A percentile compares a stretch with the other conserved stretches of the same genome.
Conservation (phyloP, 2,329 filamentous ascomycete genomes). For the Fusarium globosum region DNA sequence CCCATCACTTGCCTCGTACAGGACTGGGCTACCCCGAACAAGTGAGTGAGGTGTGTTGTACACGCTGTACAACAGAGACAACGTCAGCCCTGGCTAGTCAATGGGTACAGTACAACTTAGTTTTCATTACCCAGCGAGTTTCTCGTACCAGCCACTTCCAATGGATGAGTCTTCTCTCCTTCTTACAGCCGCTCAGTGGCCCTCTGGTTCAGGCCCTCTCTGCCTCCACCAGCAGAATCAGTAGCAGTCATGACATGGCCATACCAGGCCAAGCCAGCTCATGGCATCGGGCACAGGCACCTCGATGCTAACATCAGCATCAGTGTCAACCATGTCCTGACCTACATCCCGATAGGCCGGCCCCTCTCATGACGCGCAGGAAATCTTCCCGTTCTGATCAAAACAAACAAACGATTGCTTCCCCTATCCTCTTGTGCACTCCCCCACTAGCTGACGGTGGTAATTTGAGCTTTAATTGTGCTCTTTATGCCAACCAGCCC, state of each 20-base stretch:
- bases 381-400: slow-evolving; percentile 42
- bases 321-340: slow-evolving; percentile 24
- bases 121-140: slow-evolving; percentile 1
- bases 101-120: slow-evolving; percentile 1
- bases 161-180: background rate
- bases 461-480: slow-evolving; percentile 47
- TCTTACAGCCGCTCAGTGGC: slow-evolving; percentile 28
- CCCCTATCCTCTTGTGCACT: slow-evolving; percentile 36
- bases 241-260: background rate
- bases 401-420: slow-evolving; percentile 46
- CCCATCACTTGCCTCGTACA: slow-evolving; percentile 27
- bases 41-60: slow-evolving; percentile 25
- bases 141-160: slow-evolving; percentile 14
- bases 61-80: slow-evolving; percentile 26
- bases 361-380: slow-evolving; percentile 43
- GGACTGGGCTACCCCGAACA: slow-evolving; percentile 7
- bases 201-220: slow-evolving; percentile 14
- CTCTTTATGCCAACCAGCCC: slow-evolving; percentile 44
- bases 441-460: slow-evolving; percentile 44
- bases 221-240: slow-evolving; percentile 9
- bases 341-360: slow-evolving; percentile 36
- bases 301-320: slow-evolving; percentile 17
- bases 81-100: slow-evolving; percentile 17
- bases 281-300: slow-evolving; percentile 18
- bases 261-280: slow-evolving; percentile 30